Conservation (phyloP, 225 moss, liverwort and hornwort species). For the Neckera pumila region DNA sequence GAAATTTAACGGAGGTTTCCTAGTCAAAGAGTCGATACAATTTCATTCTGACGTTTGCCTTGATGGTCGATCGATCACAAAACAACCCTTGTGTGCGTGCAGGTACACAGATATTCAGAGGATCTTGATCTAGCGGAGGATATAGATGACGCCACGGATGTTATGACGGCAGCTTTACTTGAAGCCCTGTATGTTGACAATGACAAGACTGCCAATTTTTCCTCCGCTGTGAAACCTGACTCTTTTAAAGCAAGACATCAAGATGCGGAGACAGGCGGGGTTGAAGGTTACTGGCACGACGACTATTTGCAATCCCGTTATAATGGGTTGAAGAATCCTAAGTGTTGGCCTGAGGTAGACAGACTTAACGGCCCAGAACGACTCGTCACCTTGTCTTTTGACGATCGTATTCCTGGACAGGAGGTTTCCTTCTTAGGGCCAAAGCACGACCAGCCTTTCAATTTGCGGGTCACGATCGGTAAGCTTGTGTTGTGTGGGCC, state of each 20-base stretch:
- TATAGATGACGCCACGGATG: slow-evolving; percentile 14
- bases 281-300: not conserved
- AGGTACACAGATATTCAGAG: not conserved
- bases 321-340: not conserved
- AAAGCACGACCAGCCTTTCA: not conserved
- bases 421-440: not conserved
- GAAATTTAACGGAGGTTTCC: not conserved
- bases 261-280: not conserved
- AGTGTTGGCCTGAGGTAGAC: not conserved
- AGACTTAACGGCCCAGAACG: not conserved
- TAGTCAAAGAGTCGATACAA: not conserved
- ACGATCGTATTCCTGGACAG: not conserved
- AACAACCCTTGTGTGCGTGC: not conserved
- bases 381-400: not conserved
- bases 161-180: slow-evolving; percentile 25
- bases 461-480: not conserved
- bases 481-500: slow-evolving; percentile 26
- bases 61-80: not conserved
- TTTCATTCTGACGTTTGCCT: not conserved
- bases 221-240: not conserved
- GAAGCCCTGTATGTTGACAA: slow-evolving; percentile 15
- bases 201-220: not conserved
- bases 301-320: not conserved
- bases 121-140: not conserved
- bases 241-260: not conserved